Base-by-base conservation (phyloP, 257 asterid genomes). In the Rubia yunnanensis region DNA sequence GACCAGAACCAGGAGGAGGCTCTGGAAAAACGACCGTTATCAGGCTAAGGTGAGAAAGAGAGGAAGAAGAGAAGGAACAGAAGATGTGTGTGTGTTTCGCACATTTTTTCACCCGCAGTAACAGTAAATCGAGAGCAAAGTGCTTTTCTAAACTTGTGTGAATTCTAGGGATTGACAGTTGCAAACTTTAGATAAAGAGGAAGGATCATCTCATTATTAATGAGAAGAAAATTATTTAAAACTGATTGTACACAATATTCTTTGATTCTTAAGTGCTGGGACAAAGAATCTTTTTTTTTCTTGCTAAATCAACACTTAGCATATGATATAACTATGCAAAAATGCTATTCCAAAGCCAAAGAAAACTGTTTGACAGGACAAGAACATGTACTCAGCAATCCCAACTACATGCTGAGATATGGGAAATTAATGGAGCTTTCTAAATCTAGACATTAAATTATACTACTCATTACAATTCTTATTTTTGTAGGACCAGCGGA, bases 281-380 rank as follows among this genome's bases (percentile, higher is more conserved):
- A 27, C 74, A 54, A 63, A 63, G 74, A 63, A 70, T 70, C 70
- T n/a, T 4, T 44, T 7, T 62, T 54, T 70, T 70, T 70, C 35
- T 70, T 54, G 20, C 62, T 50, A 22, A 34, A 18, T 10, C 24
- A 55, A 41, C 48, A 0, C 49, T 62, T 52, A 8, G 56, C 52
- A 31, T 22, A 31, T 60, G 22, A 1, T 56, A 24, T 57, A 69
- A 34, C 34, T 26, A 36, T 56, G 46, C 35, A 41, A 67, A 32
- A 59, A 68, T 20, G 58, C 46, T 44, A 26, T 8, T 14, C 28
- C 17, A 50, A 60, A n/a, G 35, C 27, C n/a, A 27, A 60, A 50
- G 6, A 35, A 60, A 68, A 69, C 28, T 31, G 18, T 50, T 20
- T 10, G 20, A 50, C 17, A 32, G 54, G 58, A 57, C 59, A 57